Conservation (phyloP, 257 asterid genomes). For the Agastache rugosa region DNA sequence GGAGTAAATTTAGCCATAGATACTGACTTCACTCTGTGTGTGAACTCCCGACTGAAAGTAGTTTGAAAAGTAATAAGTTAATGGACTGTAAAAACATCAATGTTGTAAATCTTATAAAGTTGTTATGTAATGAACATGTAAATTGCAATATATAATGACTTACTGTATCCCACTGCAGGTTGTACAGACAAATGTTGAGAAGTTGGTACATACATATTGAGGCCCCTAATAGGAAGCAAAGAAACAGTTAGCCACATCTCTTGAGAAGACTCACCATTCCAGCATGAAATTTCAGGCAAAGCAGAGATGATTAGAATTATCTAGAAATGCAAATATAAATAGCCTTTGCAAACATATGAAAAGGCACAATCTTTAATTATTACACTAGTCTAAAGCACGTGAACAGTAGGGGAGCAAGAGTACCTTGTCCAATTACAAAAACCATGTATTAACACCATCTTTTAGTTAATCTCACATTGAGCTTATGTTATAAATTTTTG, state of each 20-base stretch:
- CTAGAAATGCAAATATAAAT: background rate
- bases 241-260: conserved; percentile 34
- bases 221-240: conserved; percentile 73
- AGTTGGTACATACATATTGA: conserved; percentile 91
- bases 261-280: conserved; percentile 26
- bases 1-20: conserved; percentile 98
- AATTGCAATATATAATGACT: conserved; percentile 43
- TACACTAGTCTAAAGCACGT: background rate
- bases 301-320: conserved; percentile 6
- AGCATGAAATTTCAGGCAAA: background rate
- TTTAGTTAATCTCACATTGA: background rate
- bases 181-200: conserved; percentile 94
- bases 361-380: background rate
- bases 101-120: conserved; percentile 25
- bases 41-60: conserved; percentile 93
- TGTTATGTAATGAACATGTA: conserved; percentile 10
- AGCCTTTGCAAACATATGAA: conserved; percentile 4
- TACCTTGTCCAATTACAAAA: background rate
- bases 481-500: background rate
- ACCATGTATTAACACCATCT: background rate
- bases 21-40: conserved; percentile 93
- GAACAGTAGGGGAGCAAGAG: background rate
- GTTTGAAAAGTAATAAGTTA: conserved; percentile 35
- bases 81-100: conserved; percentile 20
- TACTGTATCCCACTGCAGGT: conserved; percentile 97